Evolutionary conservation across 495 filamentous ascomycete genomes (phyloP).

Genomic region (Ramalina intermedia): DNA sequence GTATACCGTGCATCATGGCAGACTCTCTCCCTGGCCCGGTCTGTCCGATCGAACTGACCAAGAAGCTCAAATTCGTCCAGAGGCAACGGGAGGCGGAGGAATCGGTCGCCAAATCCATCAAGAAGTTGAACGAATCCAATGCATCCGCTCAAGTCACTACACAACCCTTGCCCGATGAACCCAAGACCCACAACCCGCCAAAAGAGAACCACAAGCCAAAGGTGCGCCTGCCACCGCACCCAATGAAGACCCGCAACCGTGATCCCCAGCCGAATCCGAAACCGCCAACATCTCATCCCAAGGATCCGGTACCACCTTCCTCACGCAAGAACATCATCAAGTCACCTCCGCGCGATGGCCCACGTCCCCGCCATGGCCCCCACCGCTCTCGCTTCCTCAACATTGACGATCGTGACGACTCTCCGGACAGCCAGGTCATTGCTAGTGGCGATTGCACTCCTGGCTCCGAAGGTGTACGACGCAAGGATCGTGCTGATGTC

Average conservation of each 20-base stretch:
- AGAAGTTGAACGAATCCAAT: too few relatives aligned
- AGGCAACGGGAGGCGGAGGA: neutral
- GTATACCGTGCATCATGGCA: too few relatives aligned
- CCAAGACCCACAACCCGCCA: too few relatives aligned
- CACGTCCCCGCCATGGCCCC: neutral
- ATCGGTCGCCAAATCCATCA: too few relatives aligned
- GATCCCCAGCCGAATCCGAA: neutral
- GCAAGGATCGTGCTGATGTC: neutral
- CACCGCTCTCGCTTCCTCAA: neutral
- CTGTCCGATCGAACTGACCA: neutral
- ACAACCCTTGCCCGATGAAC: too few relatives aligned
- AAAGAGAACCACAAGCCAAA: neutral
- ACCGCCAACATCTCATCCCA: neutral
- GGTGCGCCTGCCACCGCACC: neutral
- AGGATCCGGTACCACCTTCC: neutral
- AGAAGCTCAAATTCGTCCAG: neutral
- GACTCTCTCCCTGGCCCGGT: too few relatives aligned
- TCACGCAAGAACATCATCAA: neutral
- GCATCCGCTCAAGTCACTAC: too few relatives aligned
- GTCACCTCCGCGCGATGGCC: neutral
- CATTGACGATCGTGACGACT: neutral
- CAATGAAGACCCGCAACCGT: too few relatives aligned
- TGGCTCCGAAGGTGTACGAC: neutral
- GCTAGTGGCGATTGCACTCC: neutral
- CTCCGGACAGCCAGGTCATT: neutral